Base-by-base conservation (phyloP, 2,329 filamentous ascomycete genomes). In the Claviceps citrina region DNA sequence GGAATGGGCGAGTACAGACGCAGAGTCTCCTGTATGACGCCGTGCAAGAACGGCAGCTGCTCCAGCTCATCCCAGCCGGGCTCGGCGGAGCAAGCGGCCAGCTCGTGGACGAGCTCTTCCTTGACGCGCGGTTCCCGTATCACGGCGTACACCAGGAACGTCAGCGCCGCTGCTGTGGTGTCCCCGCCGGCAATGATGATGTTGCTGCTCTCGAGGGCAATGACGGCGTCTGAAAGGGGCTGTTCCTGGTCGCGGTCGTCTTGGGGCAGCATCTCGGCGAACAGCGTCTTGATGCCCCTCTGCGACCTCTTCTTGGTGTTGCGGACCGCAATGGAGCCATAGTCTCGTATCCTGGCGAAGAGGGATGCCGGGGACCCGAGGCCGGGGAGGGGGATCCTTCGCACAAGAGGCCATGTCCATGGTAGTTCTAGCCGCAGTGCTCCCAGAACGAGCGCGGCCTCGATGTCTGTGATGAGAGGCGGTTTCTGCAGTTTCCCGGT, bases 11-110 rank as follows among this genome's bases (percentile, higher is more conserved):
- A 4, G 19, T 38, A 38, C 36, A 38, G 24, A 4, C 36, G 25
- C 27, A 38, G 27, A 5, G 36, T 38, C 27, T 38, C 36, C 26
- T 38, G 36, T 15, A 38, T 19, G 19, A 38, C 36, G 8, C 36
- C 36, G 9, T 31, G 10, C 25, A 38, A 13, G 25, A 38, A 38
- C 12, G 36, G 36, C 27, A 38, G 16, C 36, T 20, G 16, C 7
- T 38, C 36, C 6, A 38, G 27, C 4, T 38, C 26, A 6, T 38
- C 19, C 36, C 36, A 38, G n/a, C 13, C 24, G 7, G 36, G 26
- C 12, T 30, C 36, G 13, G 9, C 27, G 18, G 36, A 31, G 27
- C 36, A 38, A 16, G 36, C 2, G 10, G 36, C 36, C 25, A 38
- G 36, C 26, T 38, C 36, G 1, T 24, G 12, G 9, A 38, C 36